phyloP scores from a whole-genome alignment of 140 eudicot genomes.

The Flaveria floridana region DNA sequence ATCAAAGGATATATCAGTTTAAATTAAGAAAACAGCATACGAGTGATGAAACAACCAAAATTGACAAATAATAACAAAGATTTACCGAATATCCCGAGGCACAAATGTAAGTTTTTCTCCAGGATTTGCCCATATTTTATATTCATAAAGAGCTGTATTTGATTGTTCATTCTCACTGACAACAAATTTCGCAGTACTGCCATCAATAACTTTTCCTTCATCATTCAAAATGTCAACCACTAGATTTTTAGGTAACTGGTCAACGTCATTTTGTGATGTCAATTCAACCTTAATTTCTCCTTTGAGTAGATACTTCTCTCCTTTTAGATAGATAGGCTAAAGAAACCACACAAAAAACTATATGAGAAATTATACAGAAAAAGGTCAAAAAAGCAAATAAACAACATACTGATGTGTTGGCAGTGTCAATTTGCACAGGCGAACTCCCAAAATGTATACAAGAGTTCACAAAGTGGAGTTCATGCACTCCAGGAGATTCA shows the following conservation, averaged over 20 bases:
- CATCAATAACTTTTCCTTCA: slow-evolving; percentile 52
- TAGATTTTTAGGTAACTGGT: slow-evolving; percentile 53
- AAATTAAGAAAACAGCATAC: background rate
- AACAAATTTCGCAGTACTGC: slow-evolving; percentile 45
- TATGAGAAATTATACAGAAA: slow-evolving; percentile 30
- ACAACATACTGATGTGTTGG: slow-evolving; percentile 50
- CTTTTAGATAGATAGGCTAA: slow-evolving; percentile 80
- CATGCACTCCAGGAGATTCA: slow-evolving; percentile 86
- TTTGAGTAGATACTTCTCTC: slow-evolving; percentile 78
- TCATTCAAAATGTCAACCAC: slow-evolving; percentile 49
- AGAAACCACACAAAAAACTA: slow-evolving; percentile 22
- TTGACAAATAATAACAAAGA: slow-evolving; percentile 21
- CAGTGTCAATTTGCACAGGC: slow-evolving; percentile 60
- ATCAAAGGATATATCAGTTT: background rate
- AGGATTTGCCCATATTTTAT: slow-evolving; percentile 77
- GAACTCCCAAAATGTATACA: slow-evolving; percentile 82
- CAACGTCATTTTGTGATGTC: slow-evolving; percentile 39
- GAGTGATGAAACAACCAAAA: slow-evolving; percentile 8
- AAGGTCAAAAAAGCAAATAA: background rate
- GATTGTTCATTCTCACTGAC: slow-evolving; percentile 43
- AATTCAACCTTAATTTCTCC: slow-evolving; percentile 68
- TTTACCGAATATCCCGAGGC: slow-evolving; percentile 69
- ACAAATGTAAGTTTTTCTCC: slow-evolving; percentile 67
- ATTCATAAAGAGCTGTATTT: slow-evolving; percentile 55
- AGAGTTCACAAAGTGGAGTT: slow-evolving; percentile 78